These are phyloP conservation scores for Solanum hybrid DNA, from an alignment of 305 asterid species.

Conservation along the genomic window DNA sequence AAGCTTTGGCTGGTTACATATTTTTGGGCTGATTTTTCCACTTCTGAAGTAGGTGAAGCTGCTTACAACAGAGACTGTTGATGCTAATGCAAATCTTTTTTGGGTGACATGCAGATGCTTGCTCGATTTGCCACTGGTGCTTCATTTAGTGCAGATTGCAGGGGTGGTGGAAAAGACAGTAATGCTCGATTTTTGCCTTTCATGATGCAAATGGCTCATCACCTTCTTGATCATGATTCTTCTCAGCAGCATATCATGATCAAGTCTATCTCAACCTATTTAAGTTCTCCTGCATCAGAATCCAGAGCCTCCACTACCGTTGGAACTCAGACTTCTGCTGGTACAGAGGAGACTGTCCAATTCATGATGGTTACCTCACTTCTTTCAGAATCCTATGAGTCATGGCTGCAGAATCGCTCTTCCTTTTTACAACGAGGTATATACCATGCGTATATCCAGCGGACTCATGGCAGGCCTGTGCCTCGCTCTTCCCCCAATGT, in stretches of 20 bases:
- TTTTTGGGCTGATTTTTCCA: neutral
- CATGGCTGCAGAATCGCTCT: conserved; percentile 85
- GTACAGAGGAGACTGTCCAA: conserved; percentile 93
- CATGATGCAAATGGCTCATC: conserved; percentile 95
- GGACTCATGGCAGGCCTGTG: conserved; percentile 46
- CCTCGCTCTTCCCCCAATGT: conserved; percentile 28
- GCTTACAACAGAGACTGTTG: neutral
- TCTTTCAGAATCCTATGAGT: conserved; percentile 79
- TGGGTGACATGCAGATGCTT: conserved; percentile 64
- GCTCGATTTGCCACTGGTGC: conserved; percentile 99
- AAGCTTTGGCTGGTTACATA: neutral
- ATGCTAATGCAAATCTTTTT: neutral
- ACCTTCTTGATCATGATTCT: conserved; percentile 74
- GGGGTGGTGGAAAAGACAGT: conserved; percentile 99
- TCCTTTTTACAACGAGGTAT: conserved; percentile 85
- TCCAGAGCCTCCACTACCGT: conserved; percentile 43
- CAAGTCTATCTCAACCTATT: conserved; percentile 53
- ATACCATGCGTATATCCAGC: conserved; percentile 88
- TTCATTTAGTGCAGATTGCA: conserved; percentile 66
- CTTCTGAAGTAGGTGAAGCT: neutral
- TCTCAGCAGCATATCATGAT: conserved; percentile 63
- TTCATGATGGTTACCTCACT: conserved; percentile 98
- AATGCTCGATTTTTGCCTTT: conserved; percentile 76
- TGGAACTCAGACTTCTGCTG: conserved; percentile 55
- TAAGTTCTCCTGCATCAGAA: conserved; percentile 59